Evolutionary conservation across 2,329 filamentous ascomycete species (phyloP).

Genomic region (Epichloe bromicola): DNA sequence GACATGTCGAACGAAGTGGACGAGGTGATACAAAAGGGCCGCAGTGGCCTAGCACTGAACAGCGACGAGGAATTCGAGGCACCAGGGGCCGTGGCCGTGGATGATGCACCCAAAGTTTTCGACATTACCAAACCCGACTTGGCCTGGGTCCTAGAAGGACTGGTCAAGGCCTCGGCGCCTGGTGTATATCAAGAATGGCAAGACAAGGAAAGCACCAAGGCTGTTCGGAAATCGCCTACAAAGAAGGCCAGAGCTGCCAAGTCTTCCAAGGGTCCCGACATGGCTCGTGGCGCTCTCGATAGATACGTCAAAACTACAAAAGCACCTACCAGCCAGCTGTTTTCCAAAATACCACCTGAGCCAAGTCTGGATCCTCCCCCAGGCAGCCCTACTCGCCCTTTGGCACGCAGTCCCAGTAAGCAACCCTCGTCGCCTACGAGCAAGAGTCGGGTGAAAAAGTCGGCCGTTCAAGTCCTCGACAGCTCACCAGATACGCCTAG

Average conservation of each 20-base stretch:
- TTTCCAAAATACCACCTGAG: slow-evolving; percentile 1
- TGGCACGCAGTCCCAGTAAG: slow-evolving; percentile 20
- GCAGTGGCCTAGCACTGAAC: slow-evolving; percentile 45
- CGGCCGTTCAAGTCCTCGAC: slow-evolving; percentile 25
- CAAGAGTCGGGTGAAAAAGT: slow-evolving; percentile 10
- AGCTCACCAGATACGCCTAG: slow-evolving; percentile 32
- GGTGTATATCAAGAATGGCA: slow-evolving; percentile 17
- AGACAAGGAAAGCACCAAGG: slow-evolving; percentile 10
- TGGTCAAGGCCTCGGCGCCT: slow-evolving; percentile 16
- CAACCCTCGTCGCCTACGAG: slow-evolving; percentile 16
- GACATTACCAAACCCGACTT: slow-evolving; percentile 50
- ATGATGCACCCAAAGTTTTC: slow-evolving; percentile 31
- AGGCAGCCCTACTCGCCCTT: not conserved
- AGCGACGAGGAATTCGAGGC: slow-evolving; percentile 52
- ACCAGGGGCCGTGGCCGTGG: slow-evolving; percentile 14
- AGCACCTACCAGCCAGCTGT: not conserved
- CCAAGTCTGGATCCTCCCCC: not conserved
- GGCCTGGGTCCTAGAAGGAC: slow-evolving; percentile 25
- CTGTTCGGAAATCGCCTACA: slow-evolving; percentile 11
- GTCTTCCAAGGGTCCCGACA: slow-evolving; percentile 8
- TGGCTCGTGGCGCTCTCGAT: slow-evolving; percentile 23
- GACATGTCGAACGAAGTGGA: slow-evolving; percentile 63
- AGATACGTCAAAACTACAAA: slow-evolving; percentile 30
- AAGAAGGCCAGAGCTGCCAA: slow-evolving; percentile 11
- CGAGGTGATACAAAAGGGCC: slow-evolving; percentile 36